These are phyloP conservation scores for Ustilago bromivora DNA, from an alignment of 1,284 basidiomycete genomes.

Conservation along the genomic window DNA sequence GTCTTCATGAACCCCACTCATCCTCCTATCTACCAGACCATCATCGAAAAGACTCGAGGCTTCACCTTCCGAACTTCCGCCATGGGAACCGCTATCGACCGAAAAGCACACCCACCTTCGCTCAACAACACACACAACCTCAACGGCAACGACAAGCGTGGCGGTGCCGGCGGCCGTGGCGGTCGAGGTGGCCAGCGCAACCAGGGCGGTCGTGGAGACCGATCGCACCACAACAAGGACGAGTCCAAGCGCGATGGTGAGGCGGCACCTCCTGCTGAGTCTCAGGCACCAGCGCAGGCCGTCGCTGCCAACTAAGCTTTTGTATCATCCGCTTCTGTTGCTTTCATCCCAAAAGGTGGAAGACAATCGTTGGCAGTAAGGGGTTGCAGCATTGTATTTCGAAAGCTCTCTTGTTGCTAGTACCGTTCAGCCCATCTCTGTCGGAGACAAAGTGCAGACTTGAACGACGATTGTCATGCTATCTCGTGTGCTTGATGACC, in stretches of 20 bases:
- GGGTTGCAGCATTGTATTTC: conserved; percentile 15
- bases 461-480: conserved; percentile 6
- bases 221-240: conserved; percentile 27
- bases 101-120: conserved; percentile 70
- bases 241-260: conserved; percentile 46
- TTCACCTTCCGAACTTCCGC: conserved; percentile 91
- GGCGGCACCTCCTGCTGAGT: conserved; percentile 31
- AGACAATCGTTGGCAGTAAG: conserved; percentile 9
- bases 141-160: conserved; percentile 55
- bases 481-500: conserved; percentile 21
- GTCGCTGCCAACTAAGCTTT: conserved; percentile 37
- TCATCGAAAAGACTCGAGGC: conserved; percentile 95
- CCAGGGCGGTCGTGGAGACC: conserved; percentile 46
- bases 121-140: conserved; percentile 53
- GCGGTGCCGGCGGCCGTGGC: conserved; percentile 55
- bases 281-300: conserved; percentile 38
- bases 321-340: neutral
- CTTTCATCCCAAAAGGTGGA: conserved; percentile 21
- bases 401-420: neutral
- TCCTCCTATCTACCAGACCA: conserved; percentile 89
- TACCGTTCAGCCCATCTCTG: neutral
- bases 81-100: conserved; percentile 83
- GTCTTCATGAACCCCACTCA: conserved; percentile 93
- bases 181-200: conserved; percentile 59
- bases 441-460: neutral